Percentiles rank a stretch among this genome's conserved stretches.
Evolutionary conservation across 2,329 filamentous ascomycete genomes (phyloP).

Genomic region (Colletotrichum costaricense): DNA sequence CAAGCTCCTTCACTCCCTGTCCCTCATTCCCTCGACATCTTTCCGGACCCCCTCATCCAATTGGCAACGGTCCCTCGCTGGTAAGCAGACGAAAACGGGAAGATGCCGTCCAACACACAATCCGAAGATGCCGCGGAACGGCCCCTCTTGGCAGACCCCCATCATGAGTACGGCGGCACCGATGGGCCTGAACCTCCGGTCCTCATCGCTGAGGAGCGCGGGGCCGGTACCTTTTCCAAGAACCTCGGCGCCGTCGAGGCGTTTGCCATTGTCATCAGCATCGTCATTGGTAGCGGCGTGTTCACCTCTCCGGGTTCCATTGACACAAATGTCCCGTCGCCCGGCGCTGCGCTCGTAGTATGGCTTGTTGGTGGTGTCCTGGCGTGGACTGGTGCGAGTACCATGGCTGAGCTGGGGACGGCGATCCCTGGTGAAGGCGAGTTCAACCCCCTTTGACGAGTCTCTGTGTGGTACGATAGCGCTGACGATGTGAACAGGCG

Average conservation of each 20-base stretch:
- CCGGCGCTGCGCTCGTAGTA: conserved; percentile 66
- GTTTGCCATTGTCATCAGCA: conserved; percentile 71
- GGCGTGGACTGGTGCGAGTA: conserved; percentile 72
- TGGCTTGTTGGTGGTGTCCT: conserved; percentile 72
- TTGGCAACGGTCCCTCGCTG: neutral
- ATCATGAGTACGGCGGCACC: conserved; percentile 24
- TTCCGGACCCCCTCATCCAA: neutral
- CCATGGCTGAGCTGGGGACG: conserved; percentile 72
- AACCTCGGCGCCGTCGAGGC: conserved; percentile 60
- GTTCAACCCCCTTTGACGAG: conserved; percentile 37
- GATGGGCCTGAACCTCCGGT: conserved; percentile 19
- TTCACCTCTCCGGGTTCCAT: conserved; percentile 74
- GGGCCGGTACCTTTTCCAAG: conserved; percentile 49
- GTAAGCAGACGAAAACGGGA: neutral
- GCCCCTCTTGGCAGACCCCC: conserved; percentile 32
- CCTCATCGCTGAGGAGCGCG: conserved; percentile 20
- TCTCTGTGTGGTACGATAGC: neutral
- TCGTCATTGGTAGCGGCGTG: conserved; percentile 73
- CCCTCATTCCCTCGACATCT: conserved; percentile 5
- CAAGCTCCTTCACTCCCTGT: conserved; percentile 25
- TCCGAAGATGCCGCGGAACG: conserved; percentile 9
- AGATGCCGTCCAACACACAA: conserved; percentile 12
- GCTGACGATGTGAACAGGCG: conserved; percentile 48
- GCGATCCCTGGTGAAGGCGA: conserved; percentile 70
- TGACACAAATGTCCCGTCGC: conserved; percentile 72